Base-by-base conservation (phyloP, 208 protist genomes). In the Crithidia expoeki region DNA sequence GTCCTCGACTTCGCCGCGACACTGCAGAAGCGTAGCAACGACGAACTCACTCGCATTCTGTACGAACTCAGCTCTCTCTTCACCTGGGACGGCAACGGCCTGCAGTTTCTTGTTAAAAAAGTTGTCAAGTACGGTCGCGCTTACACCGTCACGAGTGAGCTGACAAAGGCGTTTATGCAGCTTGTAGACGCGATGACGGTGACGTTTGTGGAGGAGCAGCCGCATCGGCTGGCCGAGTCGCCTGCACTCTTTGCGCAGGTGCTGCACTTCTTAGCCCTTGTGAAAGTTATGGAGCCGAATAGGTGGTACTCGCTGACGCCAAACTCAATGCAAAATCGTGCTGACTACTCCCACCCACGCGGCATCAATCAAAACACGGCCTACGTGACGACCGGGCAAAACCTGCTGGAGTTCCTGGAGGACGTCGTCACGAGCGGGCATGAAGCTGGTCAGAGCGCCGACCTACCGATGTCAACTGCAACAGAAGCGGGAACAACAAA, bases 211-310 rank as follows among this genome's bases (percentile, higher is more conserved):
- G 70, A 81, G 60, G 79, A 84, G 68, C 87, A 93, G 74, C 86
- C 92, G 21, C 75, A 81, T 47, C 87, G 89, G 4, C 80, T 96
- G 50, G 51, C 59, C n/a, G 71, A 72, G 50, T 85, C 79, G 25
- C 85, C 88, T 1, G 63, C 61, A 12, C 62, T 96, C 49, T 72
- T 81, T 7, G 75, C 83, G 3, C 84, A 93, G 57, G 80, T 96
- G 27, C 68, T 94, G 4, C 84, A 94, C 68, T 96, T 96, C 62
- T 76, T 96, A 27, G 87, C 92, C 0, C 73, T 93, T 0, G 84
- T 94, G 21, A 93, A 93, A 64, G 61, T 96, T 1, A 84, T 94
- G 59, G 82, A 94, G 79, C 92, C 92, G 27, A 94, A 96, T 72
- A 81, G 79, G 74, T 96, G 92, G 89, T 94, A 85, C 74, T 83